Evolutionary conservation across 2,329 filamentous ascomycete species (phyloP).

Genomic region (Neodidymelliopsis sp.): DNA sequence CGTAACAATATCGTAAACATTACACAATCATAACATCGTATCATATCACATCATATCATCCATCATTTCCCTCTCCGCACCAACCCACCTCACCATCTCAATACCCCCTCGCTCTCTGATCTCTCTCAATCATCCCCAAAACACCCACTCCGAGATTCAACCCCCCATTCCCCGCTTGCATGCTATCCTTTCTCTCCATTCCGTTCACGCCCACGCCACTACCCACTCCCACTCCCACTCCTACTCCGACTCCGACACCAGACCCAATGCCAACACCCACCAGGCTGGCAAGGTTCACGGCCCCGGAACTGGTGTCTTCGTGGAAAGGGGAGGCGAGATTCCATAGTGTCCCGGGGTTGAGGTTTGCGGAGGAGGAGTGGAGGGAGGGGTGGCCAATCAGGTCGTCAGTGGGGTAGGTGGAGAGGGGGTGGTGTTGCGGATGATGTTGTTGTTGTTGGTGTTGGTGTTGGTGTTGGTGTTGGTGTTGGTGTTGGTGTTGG

Average conservation of each 20-base stretch:
- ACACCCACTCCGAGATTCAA: too few relatives aligned
- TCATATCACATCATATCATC: neutral
- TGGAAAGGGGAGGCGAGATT: slow-evolving; percentile 36
- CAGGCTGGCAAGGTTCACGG: neutral
- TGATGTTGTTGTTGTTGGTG: neutral
- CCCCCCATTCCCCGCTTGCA: slow-evolving; percentile 13
- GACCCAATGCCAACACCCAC: too few relatives aligned
- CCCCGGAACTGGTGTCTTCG: slow-evolving; percentile 22
- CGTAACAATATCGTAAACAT: slow-evolving; percentile 7
- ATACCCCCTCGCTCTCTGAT: slow-evolving; percentile 25
- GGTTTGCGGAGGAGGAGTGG: slow-evolving; percentile 5
- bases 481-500: neutral
- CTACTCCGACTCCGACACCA: neutral
- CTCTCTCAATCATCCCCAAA: slow-evolving; percentile 33
- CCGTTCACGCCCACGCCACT: slow-evolving; percentile 4
- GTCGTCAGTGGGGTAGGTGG: neutral
- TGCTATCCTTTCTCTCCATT: slow-evolving; percentile 14
- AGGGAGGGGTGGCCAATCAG: neutral
- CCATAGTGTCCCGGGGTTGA: slow-evolving; percentile 32
- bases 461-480: neutral
- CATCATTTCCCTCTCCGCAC: neutral
- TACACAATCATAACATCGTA: slow-evolving; percentile 11
- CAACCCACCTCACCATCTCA: too few relatives aligned
- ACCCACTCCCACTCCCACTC: too few relatives aligned
- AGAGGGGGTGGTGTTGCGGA: neutral